Base-by-base conservation (phyloP, 495 filamentous ascomycete genomes). In the Lindgomyces ingoldianus region DNA sequence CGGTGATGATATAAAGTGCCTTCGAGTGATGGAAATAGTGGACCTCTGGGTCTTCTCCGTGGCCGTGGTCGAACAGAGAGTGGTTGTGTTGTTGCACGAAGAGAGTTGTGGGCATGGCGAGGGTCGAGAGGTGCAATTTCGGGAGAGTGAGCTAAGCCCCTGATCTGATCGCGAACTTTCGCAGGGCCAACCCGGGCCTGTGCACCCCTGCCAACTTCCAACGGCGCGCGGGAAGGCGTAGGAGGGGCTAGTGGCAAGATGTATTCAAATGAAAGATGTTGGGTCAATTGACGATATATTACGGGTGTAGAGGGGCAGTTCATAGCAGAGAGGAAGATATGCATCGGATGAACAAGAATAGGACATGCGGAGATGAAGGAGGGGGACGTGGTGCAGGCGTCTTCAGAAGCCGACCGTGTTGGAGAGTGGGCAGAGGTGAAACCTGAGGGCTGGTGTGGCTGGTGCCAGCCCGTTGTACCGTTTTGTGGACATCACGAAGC, bases 381-480 rank as follows among this genome's bases (percentile, higher is more conserved):
- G 52, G 56, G 39, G 48, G 48, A 27, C 53, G 22, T 36, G 49
- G 14, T 21, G 25, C 58, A 50, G 47, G 65, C 56, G 51, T 53
- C 39, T 67, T 36, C 33, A 51, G 63, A 46, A 51, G 63, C 58
- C 39, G 12, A 3, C 55, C 14, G 57, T 54, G 66, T 62, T 33
- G n/a, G 55, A 69, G 60, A 60, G 47, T 65, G 50, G 55, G 16
- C 61, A 30, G 27, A 27, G 24, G 45, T 70, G 68, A 70, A 70
- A 70, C 68, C 68, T 10, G 63, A 61, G 47, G 63, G 61, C 49
- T 70, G 62, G 62, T 55, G 67, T 64, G 67, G 67, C 57, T 62
- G 57, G 63, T 55, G 16, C 50, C 53, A 29, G 48, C 47, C 48
- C 48, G 48, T 14, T 39, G 39, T 12, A 4, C 48, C 18, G 18